Evolutionary conservation across 257 asterid genomes (phyloP), one percentile per base, ranked within the genome.

Genomic region (Plantago elongata): DNA sequence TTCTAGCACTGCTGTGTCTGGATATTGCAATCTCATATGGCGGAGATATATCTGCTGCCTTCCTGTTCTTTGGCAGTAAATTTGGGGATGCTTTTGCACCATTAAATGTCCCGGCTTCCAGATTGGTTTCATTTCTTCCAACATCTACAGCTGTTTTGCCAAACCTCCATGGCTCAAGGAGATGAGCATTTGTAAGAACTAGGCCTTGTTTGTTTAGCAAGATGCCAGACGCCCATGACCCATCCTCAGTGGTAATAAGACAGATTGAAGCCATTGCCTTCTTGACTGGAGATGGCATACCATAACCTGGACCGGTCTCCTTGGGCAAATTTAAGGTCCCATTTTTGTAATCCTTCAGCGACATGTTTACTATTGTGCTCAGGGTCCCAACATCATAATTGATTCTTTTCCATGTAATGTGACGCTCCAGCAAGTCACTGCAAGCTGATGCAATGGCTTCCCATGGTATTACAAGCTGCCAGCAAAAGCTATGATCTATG

Each of bases 221-320:
- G 69, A 93, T 80, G 67, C 99, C 97, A 54, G 99, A 89, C 43
- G 99, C 99, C 99, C 99, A 93, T 37, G 96, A 85, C 65, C 99
- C 97, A 74, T 93, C 90, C 45, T 84, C 90, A 59, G 79, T 74
- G 54, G 95, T 84, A 60, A 93, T 84, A 50, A 93, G 96, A 77
- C 97, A 93, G 72, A 93, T 86, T 49, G 97, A 89, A 64, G 72
- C 12, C 84, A 84, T 79, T 5, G 95, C 95, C 78, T 82, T 89
- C 70, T 89, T 94, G 75, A 89, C 80, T 47, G 81, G 80, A 66
- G 95, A 77, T 11, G 78, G 76, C 49, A 60, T 30, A 64, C 43
- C 63, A 51, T 78, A 47, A 67, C 65, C 77, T 69, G 72, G 70
- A 72, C 16, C 68, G 61, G 57, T 72, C 67, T 63, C 72, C 38